Evolutionary conservation across 192 early-diverging fungal genomes (phyloP), one percentile per base, ranked within the genome.

Genomic region (Linnemannia hyalina): DNA sequence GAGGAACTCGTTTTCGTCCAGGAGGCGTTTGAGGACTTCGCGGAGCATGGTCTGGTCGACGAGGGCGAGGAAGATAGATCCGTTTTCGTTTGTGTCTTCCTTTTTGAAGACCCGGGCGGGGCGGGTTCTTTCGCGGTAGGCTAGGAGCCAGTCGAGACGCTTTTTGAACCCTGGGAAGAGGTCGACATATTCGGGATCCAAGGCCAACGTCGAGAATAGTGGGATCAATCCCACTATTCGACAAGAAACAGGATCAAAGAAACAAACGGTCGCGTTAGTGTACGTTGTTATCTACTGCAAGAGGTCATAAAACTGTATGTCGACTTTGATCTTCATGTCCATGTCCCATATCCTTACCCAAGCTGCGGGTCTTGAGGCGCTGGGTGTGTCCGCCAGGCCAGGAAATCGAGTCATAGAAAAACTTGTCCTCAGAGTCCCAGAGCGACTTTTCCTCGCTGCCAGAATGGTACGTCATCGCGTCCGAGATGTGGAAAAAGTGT

Each of bases 401-500:
- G 29, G 85, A 82, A 35, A 92, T 80, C 29, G 85, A 89, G 74
- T 92, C 91, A 72, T 92, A 92, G 73, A 89, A 92, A 70, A 92
- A 92, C 38, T 84, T 90, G 81, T 92, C 91, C 52, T 65, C 65
- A 18, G 77, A 57, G 68, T 91, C 81, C 90, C 90, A 91, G 6
- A 91, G 80, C 6, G 82, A 74, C 69, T 88, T 78, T 55, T 88
- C 88, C 23, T 80, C 80, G 23, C 75, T 82, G 4, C 73, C 68
- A 15, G 81, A 72, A 2, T 81, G 73, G 57, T 88, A 92, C 3
- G 91, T 90, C 76, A 92, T 87, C 3, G 91, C 91, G 63, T 92
- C 90, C 42, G 91, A 91, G 57, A 92, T 92, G 80, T 91, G 89
- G 73, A 92, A 88, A 80, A 91, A 92, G 83, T 92, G 91, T 73